These are phyloP conservation scores for Penicillium subrubescens DNA, from an alignment of 495 filamentous ascomycete genomes.

Conservation along the genomic window DNA sequence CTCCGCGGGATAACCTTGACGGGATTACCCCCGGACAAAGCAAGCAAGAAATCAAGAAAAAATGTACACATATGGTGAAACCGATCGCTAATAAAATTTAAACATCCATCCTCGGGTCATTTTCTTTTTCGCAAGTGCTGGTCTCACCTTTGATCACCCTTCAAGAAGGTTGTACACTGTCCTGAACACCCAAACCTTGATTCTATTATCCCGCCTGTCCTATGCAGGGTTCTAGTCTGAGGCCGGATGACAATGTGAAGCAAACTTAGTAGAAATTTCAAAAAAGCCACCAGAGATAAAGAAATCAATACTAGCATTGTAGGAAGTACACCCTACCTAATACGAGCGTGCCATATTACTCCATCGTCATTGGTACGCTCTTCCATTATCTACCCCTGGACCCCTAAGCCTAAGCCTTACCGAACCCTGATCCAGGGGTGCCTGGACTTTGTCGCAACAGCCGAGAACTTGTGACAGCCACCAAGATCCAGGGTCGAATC, in stretches of 20 bases:
- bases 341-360: neutral
- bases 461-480: constrained; percentile 1
- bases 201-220: neutral
- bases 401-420: neutral
- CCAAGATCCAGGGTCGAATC: neutral
- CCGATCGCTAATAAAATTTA: neutral
- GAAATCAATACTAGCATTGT: neutral
- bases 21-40: neutral
- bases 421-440: neutral
- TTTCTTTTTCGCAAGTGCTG: neutral
- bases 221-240: constrained; percentile 4
- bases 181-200: neutral
- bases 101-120: neutral
- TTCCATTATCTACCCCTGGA: neutral
- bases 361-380: neutral
- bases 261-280: neutral
- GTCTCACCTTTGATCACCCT: neutral
- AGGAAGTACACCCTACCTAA: neutral
- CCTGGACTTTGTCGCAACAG: neutral
- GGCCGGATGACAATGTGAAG: neutral
- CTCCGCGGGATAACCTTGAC: neutral
- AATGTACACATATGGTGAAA: neutral
- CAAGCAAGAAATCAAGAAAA: neutral
- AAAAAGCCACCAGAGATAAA: neutral
- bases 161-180: constrained; percentile 1